Conservation (phyloP, 805 yeast species). For the Ogataea paraovalis region DNA sequence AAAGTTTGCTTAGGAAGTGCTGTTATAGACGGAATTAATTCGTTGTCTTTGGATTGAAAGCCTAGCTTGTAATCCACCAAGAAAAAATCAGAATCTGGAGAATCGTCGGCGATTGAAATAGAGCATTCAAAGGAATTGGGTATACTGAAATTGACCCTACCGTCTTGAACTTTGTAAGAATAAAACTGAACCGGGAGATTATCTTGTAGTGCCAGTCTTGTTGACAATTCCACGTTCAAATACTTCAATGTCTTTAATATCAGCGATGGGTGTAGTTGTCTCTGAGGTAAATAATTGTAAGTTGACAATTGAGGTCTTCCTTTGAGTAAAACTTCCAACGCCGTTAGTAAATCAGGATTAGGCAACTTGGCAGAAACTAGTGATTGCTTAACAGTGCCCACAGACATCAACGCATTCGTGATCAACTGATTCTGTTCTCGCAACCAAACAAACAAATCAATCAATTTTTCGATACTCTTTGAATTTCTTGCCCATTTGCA, state of each 20-base stretch:
- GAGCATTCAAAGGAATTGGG: slow-evolving; percentile 68
- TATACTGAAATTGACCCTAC: slow-evolving; percentile 65
- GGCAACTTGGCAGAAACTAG: slow-evolving; percentile 86
- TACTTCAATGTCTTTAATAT: slow-evolving; percentile 60
- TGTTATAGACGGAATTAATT: slow-evolving; percentile 25
- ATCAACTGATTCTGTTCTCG: slow-evolving; percentile 70
- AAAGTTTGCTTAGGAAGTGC: slow-evolving; percentile 31
- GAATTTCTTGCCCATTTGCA: slow-evolving; percentile 84
- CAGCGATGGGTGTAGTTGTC: slow-evolving; percentile 48
- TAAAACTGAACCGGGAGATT: slow-evolving; percentile 64
- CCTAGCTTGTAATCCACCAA: slow-evolving; percentile 71
- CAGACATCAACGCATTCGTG: slow-evolving; percentile 59
- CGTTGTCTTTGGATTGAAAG: slow-evolving; percentile 42
- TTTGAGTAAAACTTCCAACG: slow-evolving; percentile 74
- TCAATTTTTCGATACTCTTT: slow-evolving; percentile 65
- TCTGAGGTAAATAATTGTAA: slow-evolving; percentile 49
- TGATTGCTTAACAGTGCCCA: slow-evolving; percentile 66
- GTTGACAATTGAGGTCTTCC: slow-evolving; percentile 76
- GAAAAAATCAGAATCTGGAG: slow-evolving; percentile 59
- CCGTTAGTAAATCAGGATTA: slow-evolving; percentile 84
- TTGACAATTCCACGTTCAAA: slow-evolving; percentile 67
- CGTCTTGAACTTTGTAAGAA: slow-evolving; percentile 65
- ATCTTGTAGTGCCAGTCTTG: slow-evolving; percentile 65
- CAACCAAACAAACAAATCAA: slow-evolving; percentile 86
- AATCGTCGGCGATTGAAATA: slow-evolving; percentile 66